Conservation (phyloP, 768 basidiomycete species). For the Tylopilus felleus region DNA sequence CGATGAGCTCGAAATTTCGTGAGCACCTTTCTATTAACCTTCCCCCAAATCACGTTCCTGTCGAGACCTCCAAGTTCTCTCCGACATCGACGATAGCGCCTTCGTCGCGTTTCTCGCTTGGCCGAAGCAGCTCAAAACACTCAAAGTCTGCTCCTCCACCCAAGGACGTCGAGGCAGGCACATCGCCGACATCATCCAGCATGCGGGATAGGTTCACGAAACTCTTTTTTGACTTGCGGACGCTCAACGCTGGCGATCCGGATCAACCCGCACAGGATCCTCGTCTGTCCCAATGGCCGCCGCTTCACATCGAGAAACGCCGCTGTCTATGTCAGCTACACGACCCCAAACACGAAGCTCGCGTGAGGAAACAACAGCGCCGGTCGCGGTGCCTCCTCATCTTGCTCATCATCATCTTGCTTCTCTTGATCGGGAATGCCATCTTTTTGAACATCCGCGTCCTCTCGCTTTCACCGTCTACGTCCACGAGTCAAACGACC, state of each 20-base stretch:
- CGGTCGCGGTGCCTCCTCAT: constrained; percentile 30
- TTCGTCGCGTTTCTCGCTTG: constrained; percentile 30
- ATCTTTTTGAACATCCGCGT: constrained; percentile 38
- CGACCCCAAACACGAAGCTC: constrained; percentile 18
- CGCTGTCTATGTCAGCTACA: constrained; percentile 22
- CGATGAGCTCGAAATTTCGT: constrained; percentile 31
- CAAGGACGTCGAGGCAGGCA: constrained; percentile 28
- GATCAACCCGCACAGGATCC: constrained; percentile 26
- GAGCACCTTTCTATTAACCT: constrained; percentile 28
- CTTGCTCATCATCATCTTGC: constrained; percentile 38
- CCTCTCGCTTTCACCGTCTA: constrained; percentile 16
- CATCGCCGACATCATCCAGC: constrained; percentile 16
- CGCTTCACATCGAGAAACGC: constrained; percentile 39
- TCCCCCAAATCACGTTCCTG: constrained; percentile 10
- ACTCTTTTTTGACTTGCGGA: constrained; percentile 36
- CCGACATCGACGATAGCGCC: constrained; percentile 38
- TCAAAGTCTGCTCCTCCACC: neutral
- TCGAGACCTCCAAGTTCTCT: constrained; percentile 41
- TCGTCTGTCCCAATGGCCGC: constrained; percentile 33
- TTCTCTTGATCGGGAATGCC: constrained; percentile 42
- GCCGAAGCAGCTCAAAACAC: constrained; percentile 10
- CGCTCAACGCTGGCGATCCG: constrained; percentile 22
- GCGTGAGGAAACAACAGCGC: constrained; percentile 29
- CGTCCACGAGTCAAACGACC: constrained; percentile 16
- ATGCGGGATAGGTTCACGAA: constrained; percentile 36